Conservation (phyloP, 2,329 filamentous ascomycete genomes). For the Monilinia vaccinii-corymbosi region DNA sequence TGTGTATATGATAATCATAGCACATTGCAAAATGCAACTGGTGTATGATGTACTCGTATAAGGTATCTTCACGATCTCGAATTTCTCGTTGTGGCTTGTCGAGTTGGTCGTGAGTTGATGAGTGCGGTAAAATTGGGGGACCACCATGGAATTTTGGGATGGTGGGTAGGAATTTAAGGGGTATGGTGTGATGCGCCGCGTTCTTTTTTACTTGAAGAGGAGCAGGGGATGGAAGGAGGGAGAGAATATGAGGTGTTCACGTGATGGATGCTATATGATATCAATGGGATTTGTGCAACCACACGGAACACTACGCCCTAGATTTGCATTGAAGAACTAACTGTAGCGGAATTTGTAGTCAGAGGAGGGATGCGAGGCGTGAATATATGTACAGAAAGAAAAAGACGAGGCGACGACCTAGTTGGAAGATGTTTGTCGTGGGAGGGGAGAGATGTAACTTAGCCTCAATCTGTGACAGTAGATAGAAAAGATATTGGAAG, state of each 20-base stretch:
- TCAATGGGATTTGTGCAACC: neutral
- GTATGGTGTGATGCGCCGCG: too few relatives aligned
- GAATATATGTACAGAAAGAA: neutral
- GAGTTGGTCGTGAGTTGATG: too few relatives aligned
- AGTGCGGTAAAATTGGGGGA: too few relatives aligned
- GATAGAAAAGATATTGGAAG: neutral
- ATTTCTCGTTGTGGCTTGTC: too few relatives aligned
- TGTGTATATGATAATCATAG: too few relatives aligned
- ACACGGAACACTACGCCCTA: neutral
- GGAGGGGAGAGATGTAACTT: neutral
- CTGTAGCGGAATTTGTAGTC: neutral
- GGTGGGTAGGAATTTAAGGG: neutral
- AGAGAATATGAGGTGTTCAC: neutral
- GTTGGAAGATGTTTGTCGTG: neutral
- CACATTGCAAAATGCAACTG: too few relatives aligned
- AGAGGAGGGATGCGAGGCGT: neutral
- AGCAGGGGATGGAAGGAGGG: too few relatives aligned
- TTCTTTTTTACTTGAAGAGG: neutral
- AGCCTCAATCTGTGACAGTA: neutral
- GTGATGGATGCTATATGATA: neutral
- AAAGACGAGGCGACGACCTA: neutral
- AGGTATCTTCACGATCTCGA: too few relatives aligned
- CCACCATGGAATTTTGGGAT: too few relatives aligned
- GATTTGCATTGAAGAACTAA: neutral
- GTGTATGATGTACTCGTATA: too few relatives aligned